These are phyloP conservation scores for Trichoderma aggressivum DNA, from an alignment of 2,329 filamentous ascomycete genomes.

Conservation along the genomic window DNA sequence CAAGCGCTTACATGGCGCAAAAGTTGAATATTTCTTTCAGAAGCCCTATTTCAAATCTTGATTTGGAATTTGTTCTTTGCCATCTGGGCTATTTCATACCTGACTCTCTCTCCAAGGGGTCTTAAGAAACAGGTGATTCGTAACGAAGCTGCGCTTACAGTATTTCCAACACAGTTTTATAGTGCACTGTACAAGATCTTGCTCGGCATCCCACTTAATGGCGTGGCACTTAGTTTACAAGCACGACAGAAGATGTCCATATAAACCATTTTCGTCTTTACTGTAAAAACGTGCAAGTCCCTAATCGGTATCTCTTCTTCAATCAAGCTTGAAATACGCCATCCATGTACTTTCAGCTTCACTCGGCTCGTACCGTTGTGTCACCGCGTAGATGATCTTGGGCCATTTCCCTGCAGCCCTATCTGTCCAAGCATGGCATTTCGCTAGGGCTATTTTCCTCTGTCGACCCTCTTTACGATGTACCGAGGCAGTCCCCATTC, in stretches of 20 bases:
- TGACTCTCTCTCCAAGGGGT: not conserved
- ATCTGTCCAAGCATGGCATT: not conserved
- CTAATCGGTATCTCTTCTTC: not conserved
- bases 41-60: not conserved
- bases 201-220: not conserved
- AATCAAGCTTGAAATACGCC: not conserved
- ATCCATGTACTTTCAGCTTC: not conserved
- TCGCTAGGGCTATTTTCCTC: not conserved
- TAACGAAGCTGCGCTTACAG: not conserved
- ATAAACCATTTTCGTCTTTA: not conserved
- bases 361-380: accelerated
- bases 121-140: not conserved
- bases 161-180: not conserved
- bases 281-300: not conserved
- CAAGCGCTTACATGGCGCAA: not conserved
- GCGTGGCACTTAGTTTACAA: not conserved
- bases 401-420: not conserved
- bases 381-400: not conserved
- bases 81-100: not conserved
- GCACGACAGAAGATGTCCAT: not conserved
- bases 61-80: not conserved
- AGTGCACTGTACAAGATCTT: not conserved
- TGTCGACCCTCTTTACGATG: not conserved
- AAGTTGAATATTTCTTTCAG: not conserved
- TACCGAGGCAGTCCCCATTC: not conserved